Evolutionary conservation across 805 yeast species (phyloP), one percentile per base, ranked within the genome.

Genomic region (Clavispora santaluciae): DNA sequence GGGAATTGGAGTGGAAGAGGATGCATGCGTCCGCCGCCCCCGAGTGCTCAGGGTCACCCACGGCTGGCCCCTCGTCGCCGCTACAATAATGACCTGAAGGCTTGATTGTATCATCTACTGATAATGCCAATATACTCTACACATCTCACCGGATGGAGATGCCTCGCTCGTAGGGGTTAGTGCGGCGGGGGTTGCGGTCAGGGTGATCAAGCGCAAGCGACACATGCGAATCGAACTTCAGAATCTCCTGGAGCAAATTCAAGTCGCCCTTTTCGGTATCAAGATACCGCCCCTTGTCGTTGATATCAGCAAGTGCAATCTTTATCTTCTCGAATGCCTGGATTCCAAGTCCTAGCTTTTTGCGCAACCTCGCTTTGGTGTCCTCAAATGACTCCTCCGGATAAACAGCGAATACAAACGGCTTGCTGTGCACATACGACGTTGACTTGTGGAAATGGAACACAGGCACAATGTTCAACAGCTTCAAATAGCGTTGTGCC

Each of bases 131-230:
- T 16, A 22, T 9, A 12, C n/a, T 15, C 20, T 3, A 29, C 10
- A 10, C 11, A 7, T n/a, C 4, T 33, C 20, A 33, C n/a, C 36
- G 36, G 28, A 70, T 69, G 15, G 72, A 67, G 36, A 70, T 69
- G 15, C 74, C 74, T 50, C 66, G 68, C 38, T 70, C 75, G 39
- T 59, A 59, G 16, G 59, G 61, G 38, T 50, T 57, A 36, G 56
- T 55, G 21, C 66, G 63, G 36, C 60, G 63, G n/a, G 81, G 74
- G 31, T 80, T 68, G 55, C 93, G 76, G 57, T 88, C 96, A 1
- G 93, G 89, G 55, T 87, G 95, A 56, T 93, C 96, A 56, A 93
- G 68, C 21, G 90, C 95, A 38, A 93, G 64, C 23, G 70, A 72
- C 43, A 76, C 81, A 34, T 68, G 68, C 8, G 68, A 66, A 13